A percentile compares a stretch with the other conserved stretches of the same genome.
Evolutionary conservation across 129 eudicot genomes (phyloP).

Genomic region (Pseudognaphalium luteoalbum): DNA sequence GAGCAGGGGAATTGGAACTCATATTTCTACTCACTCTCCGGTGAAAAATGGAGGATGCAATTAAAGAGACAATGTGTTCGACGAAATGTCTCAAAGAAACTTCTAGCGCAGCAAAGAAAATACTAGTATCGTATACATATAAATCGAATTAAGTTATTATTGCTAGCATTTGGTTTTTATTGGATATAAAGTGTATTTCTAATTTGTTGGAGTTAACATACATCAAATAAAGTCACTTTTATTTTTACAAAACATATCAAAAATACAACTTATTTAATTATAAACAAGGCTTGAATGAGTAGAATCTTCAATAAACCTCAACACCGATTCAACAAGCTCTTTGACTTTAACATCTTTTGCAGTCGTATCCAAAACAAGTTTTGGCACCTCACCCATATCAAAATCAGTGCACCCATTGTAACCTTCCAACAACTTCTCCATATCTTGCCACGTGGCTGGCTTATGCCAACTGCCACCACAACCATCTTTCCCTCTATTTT

Average conservation of each 20-base stretch:
- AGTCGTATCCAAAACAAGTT: slow-evolving; percentile 62
- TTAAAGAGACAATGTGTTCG: background rate
- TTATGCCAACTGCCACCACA: slow-evolving; percentile 58
- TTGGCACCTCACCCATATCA: slow-evolving; percentile 57
- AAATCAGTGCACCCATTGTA: slow-evolving; percentile 59
- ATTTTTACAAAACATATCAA: background rate
- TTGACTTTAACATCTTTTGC: slow-evolving; percentile 26
- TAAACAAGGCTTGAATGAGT: background rate
- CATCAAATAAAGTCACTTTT: background rate
- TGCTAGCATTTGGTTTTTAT: too few relatives aligned
- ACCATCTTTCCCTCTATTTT: slow-evolving; percentile 48
- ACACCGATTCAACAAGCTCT: slow-evolving; percentile 38
- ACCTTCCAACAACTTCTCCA: slow-evolving; percentile 64
- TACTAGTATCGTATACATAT: background rate
- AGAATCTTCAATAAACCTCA: slow-evolving; percentile 38
- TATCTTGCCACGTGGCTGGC: slow-evolving; percentile 62
- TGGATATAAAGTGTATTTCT: background rate
- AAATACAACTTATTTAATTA: background rate
- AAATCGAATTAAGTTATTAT: too few relatives aligned
- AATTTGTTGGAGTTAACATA: background rate
- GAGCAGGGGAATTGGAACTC: slow-evolving; percentile 29
- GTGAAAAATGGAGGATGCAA: background rate
- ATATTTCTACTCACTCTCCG: background rate
- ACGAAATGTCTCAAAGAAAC: background rate
- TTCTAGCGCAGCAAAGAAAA: background rate